Percentiles rank a stretch among this genome's conserved stretches.
Evolutionary conservation across 371 early-diverging fungal genomes (phyloP).

Genomic region (Circinella umbellata): DNA sequence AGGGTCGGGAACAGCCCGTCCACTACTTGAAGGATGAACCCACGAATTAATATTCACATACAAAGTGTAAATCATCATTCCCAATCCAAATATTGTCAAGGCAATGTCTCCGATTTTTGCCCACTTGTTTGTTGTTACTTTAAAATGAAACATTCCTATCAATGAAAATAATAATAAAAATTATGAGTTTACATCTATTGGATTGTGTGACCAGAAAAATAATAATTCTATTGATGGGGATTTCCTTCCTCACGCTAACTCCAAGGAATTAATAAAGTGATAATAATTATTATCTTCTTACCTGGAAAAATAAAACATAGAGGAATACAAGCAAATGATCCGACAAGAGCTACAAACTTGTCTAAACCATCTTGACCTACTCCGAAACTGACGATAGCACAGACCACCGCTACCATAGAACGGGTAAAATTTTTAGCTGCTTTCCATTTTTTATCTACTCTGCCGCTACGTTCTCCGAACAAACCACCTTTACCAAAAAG

Average conservation of each 20-base stretch:
- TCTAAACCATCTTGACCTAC: slow-evolving; percentile 67
- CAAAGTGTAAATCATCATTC: slow-evolving; percentile 54
- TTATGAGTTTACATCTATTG: too few relatives aligned
- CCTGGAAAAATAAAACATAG: slow-evolving; percentile 58
- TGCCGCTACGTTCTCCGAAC: slow-evolving; percentile 42
- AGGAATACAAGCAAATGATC: slow-evolving; percentile 49
- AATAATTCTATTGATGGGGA: too few relatives aligned
- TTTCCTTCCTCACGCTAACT: too few relatives aligned
- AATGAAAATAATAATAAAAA: background rate
- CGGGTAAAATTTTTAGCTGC: slow-evolving; percentile 72
- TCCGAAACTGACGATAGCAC: slow-evolving; percentile 66
- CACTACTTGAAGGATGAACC: slow-evolving; percentile 29
- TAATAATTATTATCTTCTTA: slow-evolving; percentile 15
- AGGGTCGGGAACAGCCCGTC: slow-evolving; percentile 2
- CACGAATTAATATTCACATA: slow-evolving; percentile 46
- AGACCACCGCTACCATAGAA: slow-evolving; percentile 51
- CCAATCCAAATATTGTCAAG: slow-evolving; percentile 59
- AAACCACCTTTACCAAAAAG: slow-evolving; percentile 32
- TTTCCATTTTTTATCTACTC: slow-evolving; percentile 47
- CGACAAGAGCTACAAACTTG: slow-evolving; percentile 74
- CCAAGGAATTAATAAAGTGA: too few relatives aligned
- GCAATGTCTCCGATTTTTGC: slow-evolving; percentile 42
- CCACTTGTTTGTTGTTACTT: slow-evolving; percentile 41
- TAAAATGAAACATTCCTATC: slow-evolving; percentile 64
- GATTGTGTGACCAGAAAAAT: too few relatives aligned